Evolutionary conservation across 257 asterid species (phyloP), one percentile per base, ranked within the genome.

Genomic region (Ophiorrhiza pumila): DNA sequence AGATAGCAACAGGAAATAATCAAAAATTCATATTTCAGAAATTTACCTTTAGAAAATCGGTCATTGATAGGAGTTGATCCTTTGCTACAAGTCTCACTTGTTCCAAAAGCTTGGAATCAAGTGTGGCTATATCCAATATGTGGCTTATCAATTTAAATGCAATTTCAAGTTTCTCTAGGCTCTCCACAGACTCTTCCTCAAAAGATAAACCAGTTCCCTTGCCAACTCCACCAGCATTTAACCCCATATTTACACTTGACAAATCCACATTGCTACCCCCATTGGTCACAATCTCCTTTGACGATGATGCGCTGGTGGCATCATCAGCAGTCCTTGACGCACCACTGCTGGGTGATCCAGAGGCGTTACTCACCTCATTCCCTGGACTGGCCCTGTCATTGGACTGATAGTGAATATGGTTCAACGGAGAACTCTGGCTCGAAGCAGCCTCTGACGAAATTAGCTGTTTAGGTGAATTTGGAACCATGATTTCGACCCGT

Each of bases 141-240:
- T 86, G 87, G 37, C 87, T 94, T 72, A 90, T 83, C 76, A 95
- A 78, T 86, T 76, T 88, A 73, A 90, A 84, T 25, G 84, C 92
- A 77, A 89, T 84, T 79, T 87, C 96, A 71, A 87, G 96, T 68
- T 87, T 90, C 80, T 89, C 96, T 62, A 95, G 92, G 80, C 83
- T 77, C 86, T 90, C 95, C 65, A 90, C 45, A 2, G 92, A 74
- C 84, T 92, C 97, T 61, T 89, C 87, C 81, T 90, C 97, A 60
- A 90, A 89, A 59, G 87, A 59, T 23, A 81, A 75, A 70, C 82
- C 75, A 29, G 76, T 74, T 76, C 83, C 88, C 91, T 83, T 87
- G 53, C 74, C 77, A 43, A 83, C 88, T 55, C 81, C 87, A 15
- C 83, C 83, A 37, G 84, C 92, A 77, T 41, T 77, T 59, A 71